These are phyloP conservation scores for Paramecium caudatum DNA, from an alignment of 73 alveolate species.

Conservation along the genomic window DNA sequence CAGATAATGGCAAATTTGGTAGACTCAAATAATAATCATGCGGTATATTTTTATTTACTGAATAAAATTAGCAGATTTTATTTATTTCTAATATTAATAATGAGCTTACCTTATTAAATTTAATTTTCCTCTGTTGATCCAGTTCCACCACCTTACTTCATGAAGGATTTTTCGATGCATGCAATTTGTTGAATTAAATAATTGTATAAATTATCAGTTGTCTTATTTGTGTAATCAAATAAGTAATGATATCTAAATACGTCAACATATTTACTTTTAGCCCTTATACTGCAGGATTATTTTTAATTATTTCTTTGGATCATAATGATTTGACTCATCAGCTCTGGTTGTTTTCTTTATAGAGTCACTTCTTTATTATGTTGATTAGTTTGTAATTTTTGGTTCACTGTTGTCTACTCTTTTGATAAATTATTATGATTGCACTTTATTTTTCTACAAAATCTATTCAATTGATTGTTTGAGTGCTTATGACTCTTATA, in stretches of 20 bases:
- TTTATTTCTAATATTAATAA: constrained; percentile 8
- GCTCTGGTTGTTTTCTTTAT: background rate
- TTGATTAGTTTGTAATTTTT: background rate
- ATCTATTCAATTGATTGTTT: constrained; percentile 41
- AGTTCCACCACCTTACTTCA: constrained; percentile 43
- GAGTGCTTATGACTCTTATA: background rate
- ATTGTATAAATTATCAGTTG: constrained; percentile 50
- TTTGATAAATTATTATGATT: background rate
- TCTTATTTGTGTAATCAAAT: background rate
- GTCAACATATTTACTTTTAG: constrained; percentile 29
- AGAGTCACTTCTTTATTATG: background rate
- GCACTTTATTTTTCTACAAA: background rate
- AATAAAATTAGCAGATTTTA: constrained; percentile 38
- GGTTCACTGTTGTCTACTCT: background rate
- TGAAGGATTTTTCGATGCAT: background rate
- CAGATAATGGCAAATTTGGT: background rate
- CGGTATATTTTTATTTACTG: constrained; percentile 15
- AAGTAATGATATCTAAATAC: constrained; percentile 39
- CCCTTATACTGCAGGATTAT: constrained; percentile 13
- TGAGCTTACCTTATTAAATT: constrained; percentile 33
- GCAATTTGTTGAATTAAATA: constrained; percentile 43
- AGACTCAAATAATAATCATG: constrained; percentile 43
- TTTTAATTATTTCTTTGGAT: constrained; percentile 18
- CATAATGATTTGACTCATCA: constrained; percentile 31
- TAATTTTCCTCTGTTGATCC: constrained; percentile 51